Conservation (phyloP, 192 early-diverging fungal species). For the Phlyctochytrium bullatum region DNA sequence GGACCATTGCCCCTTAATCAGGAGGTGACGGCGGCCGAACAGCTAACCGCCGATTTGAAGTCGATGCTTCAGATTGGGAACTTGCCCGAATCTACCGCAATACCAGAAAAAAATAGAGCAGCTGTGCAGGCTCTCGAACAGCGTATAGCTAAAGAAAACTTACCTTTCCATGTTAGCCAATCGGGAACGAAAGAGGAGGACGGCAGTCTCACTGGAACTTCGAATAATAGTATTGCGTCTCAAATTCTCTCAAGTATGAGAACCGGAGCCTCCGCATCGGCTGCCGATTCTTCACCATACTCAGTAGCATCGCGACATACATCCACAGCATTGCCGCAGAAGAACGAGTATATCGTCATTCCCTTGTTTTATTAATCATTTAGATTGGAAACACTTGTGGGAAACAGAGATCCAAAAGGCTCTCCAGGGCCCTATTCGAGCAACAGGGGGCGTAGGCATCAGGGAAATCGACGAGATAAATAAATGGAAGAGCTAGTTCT, state of each 20-base stretch:
- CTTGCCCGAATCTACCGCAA: not conserved
- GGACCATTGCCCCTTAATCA: not conserved
- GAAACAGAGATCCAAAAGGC: too few relatives aligned
- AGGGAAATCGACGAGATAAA: too few relatives aligned
- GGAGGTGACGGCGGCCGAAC: constrained; percentile 11
- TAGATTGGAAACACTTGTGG: not conserved
- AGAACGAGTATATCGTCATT: not conserved
- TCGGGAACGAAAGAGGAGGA: too few relatives aligned
- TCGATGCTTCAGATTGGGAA: constrained; percentile 22
- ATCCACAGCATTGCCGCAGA: not conserved
- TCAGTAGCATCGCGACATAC: too few relatives aligned
- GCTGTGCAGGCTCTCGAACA: not conserved
- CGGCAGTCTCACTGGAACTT: too few relatives aligned
- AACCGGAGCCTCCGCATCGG: not conserved
- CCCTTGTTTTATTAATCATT: not conserved
- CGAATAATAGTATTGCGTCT: not conserved
- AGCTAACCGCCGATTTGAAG: too few relatives aligned
- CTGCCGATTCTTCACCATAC: too few relatives aligned
- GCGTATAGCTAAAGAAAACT: not conserved
- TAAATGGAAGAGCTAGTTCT: too few relatives aligned
- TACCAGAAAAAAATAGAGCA: constrained; percentile 11
- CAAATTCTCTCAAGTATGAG: not conserved
- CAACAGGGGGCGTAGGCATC: too few relatives aligned
- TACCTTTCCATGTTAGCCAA: not conserved
- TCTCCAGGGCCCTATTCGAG: too few relatives aligned